Evolutionary conservation across 2,329 filamentous ascomycete species (phyloP), one percentile per base, ranked within the genome.

Genomic region (Bipolaris cookei): DNA sequence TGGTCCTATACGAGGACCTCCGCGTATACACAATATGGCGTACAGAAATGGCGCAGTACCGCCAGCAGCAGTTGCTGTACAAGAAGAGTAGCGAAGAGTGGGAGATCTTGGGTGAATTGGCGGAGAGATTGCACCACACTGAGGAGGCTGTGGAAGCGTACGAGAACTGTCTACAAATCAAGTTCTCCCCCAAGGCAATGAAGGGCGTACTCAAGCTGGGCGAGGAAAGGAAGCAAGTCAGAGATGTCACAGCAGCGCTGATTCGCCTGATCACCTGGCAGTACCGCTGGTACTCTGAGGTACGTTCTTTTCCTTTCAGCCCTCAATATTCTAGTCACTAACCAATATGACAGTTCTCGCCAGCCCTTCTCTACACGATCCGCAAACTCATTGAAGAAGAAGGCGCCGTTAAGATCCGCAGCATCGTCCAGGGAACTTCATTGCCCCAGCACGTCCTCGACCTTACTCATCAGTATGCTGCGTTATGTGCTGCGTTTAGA

Each of bases 21-120:
- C 91, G 95, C 47, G 94, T 99, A 43, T 99, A 99, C 81, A 99
- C 95, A 11, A 99, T 99, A 76, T 99, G 95, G 95, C 89, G 95
- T 54, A 98, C 95, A 0, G 95, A 99, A 76, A 95, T 98, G 87
- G 91, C 92, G 0, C 94, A 98, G 75, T 97, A 93, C 74, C 89
- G 91, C 20, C 91, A 94, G 51, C 94, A 98, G 76, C 90, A 94
- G 61, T 88, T 97, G 77, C 89, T 96, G 65, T 99, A 98, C 81
- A 95, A 95, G 79, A 99, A 98, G 80, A 95, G 90, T 1, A 90
- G 94, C 1, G 92, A 97, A 66, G 95, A 99, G 76, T 99, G 95
- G 95, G 95, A 99, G 78, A 97, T 99, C 50, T 85, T 99, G 0
- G 95, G 95, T 38, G 90, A 93, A 56, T 84, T 99, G 14, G 95